Percentiles rank a stretch among this genome's conserved stretches.
Evolutionary conservation across 768 basidiomycete genomes (phyloP).

Genomic region (Boletus reticuloceps): DNA sequence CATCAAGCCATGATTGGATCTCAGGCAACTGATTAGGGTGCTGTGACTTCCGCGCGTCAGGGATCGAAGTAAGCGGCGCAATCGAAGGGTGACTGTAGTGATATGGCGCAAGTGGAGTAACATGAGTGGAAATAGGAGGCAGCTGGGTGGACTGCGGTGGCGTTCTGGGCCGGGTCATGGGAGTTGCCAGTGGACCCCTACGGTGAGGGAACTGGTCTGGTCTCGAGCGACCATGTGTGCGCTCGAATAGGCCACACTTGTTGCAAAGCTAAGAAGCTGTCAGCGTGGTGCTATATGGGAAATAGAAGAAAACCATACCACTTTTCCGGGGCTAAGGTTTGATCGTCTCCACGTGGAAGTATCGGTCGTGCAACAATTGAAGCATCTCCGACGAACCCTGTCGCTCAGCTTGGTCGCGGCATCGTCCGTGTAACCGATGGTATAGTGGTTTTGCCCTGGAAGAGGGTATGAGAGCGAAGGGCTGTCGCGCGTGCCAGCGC

Average conservation of each 20-base stretch:
- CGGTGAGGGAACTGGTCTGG: slow-evolving; percentile 83
- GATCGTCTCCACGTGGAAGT: slow-evolving; percentile 79
- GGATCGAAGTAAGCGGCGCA: slow-evolving; percentile 42
- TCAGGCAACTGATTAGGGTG: slow-evolving; percentile 42
- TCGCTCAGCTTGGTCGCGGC: slow-evolving; percentile 79
- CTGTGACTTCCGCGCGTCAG: slow-evolving; percentile 33
- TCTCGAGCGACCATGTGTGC: slow-evolving; percentile 74
- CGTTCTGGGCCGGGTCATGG: slow-evolving; percentile 46
- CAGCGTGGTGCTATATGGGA: slow-evolving; percentile 4
- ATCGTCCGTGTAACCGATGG: slow-evolving; percentile 65
- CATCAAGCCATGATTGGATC: slow-evolving; percentile 47
- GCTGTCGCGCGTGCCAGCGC: slow-evolving; percentile 22
- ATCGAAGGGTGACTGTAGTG: slow-evolving; percentile 53
- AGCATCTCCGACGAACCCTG: slow-evolving; percentile 72
- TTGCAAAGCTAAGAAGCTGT: slow-evolving; percentile 37
- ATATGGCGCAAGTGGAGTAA: slow-evolving; percentile 42
- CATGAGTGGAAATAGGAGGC: slow-evolving; percentile 44
- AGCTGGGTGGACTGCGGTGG: slow-evolving; percentile 46
- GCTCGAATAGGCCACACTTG: slow-evolving; percentile 80
- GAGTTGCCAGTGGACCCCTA: slow-evolving; percentile 61
- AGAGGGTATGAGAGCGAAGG: slow-evolving; percentile 34
- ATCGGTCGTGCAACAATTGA: slow-evolving; percentile 84
- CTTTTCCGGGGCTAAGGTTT: slow-evolving; percentile 79
- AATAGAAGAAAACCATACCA: slow-evolving; percentile 37
- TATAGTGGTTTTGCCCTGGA: slow-evolving; percentile 37